Evolutionary conservation across 1,139 yeast species (phyloP).

Genomic region (Hansenula anomala): DNA sequence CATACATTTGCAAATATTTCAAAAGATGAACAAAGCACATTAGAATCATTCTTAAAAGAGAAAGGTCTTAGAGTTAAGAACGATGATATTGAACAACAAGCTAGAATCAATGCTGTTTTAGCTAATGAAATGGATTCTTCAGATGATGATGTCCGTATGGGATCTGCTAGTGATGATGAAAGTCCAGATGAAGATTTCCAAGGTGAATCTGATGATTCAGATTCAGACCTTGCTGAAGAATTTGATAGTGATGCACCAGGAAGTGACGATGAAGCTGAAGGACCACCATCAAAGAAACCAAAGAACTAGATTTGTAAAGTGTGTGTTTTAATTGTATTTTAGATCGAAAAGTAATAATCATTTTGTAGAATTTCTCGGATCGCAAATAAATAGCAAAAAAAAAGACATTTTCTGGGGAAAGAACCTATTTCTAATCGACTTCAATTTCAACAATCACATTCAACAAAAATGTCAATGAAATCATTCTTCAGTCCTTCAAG

Average conservation of each 20-base stretch:
- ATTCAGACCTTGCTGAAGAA: conserved; percentile 55
- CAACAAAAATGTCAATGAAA: background rate
- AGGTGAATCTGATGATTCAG: conserved; percentile 50
- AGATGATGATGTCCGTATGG: conserved; percentile 63
- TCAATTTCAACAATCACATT: no score
- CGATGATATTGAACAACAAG: conserved; percentile 85
- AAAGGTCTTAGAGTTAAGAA: conserved; percentile 81
- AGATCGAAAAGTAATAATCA: no score
- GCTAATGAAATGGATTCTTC: conserved; percentile 62
- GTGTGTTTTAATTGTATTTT: no score
- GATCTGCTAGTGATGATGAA: conserved; percentile 69
- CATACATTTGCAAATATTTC: conserved; percentile 88
- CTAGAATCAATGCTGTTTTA: conserved; percentile 70
- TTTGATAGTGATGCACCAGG: conserved; percentile 35
- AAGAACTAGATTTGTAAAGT: no score
- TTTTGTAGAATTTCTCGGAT: no score
- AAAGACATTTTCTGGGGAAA: background rate
- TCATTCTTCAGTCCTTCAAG: conserved; percentile 47
- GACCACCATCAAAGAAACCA: conserved; percentile 21
- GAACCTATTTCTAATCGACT: no score
- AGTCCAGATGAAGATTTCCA: conserved; percentile 67
- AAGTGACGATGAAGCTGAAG: conserved; percentile 33
- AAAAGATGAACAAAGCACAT: conserved; percentile 79
- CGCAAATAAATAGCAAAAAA: background rate
- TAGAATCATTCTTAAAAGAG: conserved; percentile 71